Base-by-base conservation (phyloP, 148 eudicot genomes). In the Salicornia ramosissima region DNA sequence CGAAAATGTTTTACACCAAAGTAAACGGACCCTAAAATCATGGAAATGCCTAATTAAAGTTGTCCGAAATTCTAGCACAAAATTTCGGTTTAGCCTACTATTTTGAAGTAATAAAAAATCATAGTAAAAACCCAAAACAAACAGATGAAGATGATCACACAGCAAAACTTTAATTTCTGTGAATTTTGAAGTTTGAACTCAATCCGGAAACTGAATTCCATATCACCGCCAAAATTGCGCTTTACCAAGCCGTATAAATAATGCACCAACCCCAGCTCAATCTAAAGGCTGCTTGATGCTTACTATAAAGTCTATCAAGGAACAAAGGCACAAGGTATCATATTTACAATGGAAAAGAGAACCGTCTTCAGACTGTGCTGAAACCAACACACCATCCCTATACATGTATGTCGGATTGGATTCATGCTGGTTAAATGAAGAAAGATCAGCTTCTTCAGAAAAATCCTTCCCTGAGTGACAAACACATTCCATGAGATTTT, bases 271-370 rank as follows among this genome's bases (percentile, higher is more conserved):
- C 74, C 29, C 67, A 77, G 30, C 66, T 78, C 83, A 82, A 75
- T 79, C 83, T 52, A 74, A 66, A 73, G 83, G 74, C 75, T 73
- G 82, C 82, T 83, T 88, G 71, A 79, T 80, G 74, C 31, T 69
- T 64, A 28, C 76, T 82, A 93, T 79, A 80, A 73, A 83, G 79
- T 87, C 89, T 80, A 84, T 84, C 86, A 93, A 84, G 59, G 91
- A 84, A 79, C 87, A 83, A 79, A 93, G 92, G 83, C 95, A 90
- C 78, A 93, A 72, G 29, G 74, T 84, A 71, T 82, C 83, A 33
- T 86, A 93, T 87, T 88, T 90, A 88, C 98, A 93, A 74, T 90
- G 96, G 71, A 76, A 80, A 82, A 81, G 68, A 62, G 66, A 77
- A 42, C 85, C 87, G 59, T 73, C 39, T 54, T 49, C 82, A 24